Base-by-base conservation (phyloP, 805 yeast species). In the Metschnikowia reukaufii region DNA sequence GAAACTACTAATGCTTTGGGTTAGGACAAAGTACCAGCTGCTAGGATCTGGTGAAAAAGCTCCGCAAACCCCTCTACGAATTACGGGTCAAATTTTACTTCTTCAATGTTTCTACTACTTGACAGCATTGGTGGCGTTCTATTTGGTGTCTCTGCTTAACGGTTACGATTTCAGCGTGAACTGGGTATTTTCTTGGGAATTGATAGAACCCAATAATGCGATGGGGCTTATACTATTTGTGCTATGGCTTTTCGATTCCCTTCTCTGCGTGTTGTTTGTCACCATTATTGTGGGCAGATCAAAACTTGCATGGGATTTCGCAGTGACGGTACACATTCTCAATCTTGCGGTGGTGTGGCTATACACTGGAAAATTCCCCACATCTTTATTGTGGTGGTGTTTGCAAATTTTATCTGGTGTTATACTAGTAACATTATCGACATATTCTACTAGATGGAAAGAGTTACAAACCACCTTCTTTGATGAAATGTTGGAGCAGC, bases 231-330 rank as follows among this genome's bases (percentile, higher is more conserved):
- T 87, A 0, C 66, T 92, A 36, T 78, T 84, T 30, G 63, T 79
- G 6, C 65, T 91, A 47, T 92, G 98, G 98, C 70, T 92, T 13
- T 64, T 89, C 41, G 96, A 87, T 62, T 76, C 97, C 0, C 73
- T 94, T 36, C 70, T 94, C 34, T 85, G 96, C 55, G 96, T 90
- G 1, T 65, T 88, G 9, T 89, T 88, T 61, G 82, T 92, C 60
- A 88, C 96, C 1, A 67, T 91, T 1, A 82, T 92, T 21, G 96
- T 92, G 10, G 97, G 98, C 0, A 74, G 98, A 47, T 86, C 96
- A 35, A 94, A 92, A 64, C 70, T 92, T 41, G 98, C 97, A 0
- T 86, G 96, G 86, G 99, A 92, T 67, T 92, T 94, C 70, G 97
- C 96, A 9, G 61, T 92, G n/a, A 94, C 99, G 0, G 81, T 92